Conservation (phyloP, 2,329 filamentous ascomycete genomes). For the Sclerotinia trifoliorum region DNA sequence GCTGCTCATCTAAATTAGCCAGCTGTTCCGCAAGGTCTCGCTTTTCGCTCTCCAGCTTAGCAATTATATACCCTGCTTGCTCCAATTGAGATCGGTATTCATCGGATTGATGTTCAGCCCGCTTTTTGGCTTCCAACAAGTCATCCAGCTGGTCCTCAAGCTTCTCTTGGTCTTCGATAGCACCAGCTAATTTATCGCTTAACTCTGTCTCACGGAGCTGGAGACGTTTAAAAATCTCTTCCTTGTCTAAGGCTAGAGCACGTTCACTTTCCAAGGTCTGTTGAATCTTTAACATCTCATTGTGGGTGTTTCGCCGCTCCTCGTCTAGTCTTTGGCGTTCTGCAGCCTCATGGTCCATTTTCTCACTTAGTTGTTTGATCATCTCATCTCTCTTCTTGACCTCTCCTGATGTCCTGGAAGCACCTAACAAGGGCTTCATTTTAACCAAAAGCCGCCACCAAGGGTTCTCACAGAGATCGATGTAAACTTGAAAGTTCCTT, state of each 20-base stretch:
- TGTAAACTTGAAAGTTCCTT: constrained; percentile 87
- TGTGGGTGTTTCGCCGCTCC: constrained; percentile 80
- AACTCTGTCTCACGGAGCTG: constrained; percentile 89
- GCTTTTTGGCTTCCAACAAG: constrained; percentile 84
- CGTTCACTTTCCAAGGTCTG: constrained; percentile 94
- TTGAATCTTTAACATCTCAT: constrained; percentile 85
- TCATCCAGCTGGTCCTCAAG: constrained; percentile 92
- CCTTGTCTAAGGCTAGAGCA: constrained; percentile 93
- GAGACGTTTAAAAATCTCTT: constrained; percentile 97
- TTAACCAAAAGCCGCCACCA: constrained; percentile 97
- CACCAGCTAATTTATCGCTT: constrained; percentile 86
- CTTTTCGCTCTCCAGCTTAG: constrained; percentile 83
- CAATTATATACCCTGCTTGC: constrained; percentile 85
- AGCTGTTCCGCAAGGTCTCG: constrained; percentile 67
- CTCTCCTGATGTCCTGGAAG: constrained; percentile 86
- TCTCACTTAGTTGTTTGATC: constrained; percentile 82
- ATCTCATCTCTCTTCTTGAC: constrained; percentile 94
- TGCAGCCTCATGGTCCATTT: constrained; percentile 73
- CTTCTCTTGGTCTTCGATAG: constrained; percentile 89
- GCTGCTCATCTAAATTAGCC: constrained; percentile 65
- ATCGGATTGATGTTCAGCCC: constrained; percentile 80
- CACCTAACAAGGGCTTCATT: constrained; percentile 92
- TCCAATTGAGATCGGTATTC: constrained; percentile 79
- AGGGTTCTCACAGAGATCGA: constrained; percentile 84
- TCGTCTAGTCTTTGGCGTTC: constrained; percentile 83